A percentile compares a stretch with the other conserved stretches of the same genome.
Evolutionary conservation across 345 rosid species (phyloP).

Genomic region (Eucalyptus albens): DNA sequence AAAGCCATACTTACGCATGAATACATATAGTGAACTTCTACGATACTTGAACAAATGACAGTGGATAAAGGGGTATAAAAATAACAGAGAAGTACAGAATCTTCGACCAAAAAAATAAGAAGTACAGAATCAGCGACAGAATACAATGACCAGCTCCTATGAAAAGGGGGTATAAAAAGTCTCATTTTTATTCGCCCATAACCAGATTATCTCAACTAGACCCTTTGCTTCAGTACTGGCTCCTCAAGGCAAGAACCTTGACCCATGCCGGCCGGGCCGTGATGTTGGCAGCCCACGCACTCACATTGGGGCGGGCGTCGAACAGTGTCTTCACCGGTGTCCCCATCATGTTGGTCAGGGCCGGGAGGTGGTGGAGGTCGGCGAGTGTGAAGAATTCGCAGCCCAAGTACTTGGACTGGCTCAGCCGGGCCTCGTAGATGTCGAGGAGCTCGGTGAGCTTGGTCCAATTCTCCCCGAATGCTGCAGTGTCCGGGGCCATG

Average conservation of each 20-base stretch:
- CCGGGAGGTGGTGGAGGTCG: constrained; percentile 8
- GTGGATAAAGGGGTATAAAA: no score
- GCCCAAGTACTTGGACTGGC: constrained; percentile 3
- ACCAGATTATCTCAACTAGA: background rate
- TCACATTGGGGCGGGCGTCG: constrained; percentile 4
- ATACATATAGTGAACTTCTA: background rate
- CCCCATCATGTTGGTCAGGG: background rate
- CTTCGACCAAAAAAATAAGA: no score
- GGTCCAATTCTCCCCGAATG: constrained; percentile 27
- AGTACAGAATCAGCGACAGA: no score
- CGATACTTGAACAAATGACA: background rate
- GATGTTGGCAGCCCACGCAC: constrained; percentile 13
- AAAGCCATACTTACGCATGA: background rate
- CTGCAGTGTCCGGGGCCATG: constrained; percentile 25
- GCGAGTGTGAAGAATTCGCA: constrained; percentile 2
- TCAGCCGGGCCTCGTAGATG: background rate
- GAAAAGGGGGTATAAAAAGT: accelerated
- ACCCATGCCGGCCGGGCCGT: constrained; percentile 17
- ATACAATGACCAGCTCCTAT: accelerated
- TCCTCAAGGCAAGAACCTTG: constrained; percentile 38
- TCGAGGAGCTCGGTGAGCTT: constrained; percentile 11
- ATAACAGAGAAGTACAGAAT: no score
- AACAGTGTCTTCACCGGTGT: background rate
- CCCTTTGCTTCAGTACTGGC: background rate
- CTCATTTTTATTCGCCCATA: accelerated